Evolutionary conservation across 768 basidiomycete genomes (phyloP), one percentile per base, ranked within the genome.

Genomic region (Psilocybe subaeruginosa): DNA sequence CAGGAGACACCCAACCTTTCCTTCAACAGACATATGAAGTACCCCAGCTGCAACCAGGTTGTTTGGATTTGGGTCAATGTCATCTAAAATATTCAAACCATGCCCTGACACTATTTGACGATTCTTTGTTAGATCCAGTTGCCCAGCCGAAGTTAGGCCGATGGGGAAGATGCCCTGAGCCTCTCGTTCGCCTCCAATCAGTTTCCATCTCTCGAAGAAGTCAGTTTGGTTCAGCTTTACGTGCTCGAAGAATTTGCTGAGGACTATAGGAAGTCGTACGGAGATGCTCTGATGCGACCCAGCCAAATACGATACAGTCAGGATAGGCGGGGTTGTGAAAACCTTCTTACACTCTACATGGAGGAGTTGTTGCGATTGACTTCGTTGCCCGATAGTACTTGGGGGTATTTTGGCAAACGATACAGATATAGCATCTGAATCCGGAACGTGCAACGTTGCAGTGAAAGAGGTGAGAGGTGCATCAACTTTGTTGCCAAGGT

Each of bases 141-240:
- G 86, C 8, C 92, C 93, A 8, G 78, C 71, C 14, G 77, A 77
- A 47, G 85, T 86, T 23, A 97, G 77, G 33, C 77, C 72, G 60
- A 99, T 88, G 0, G 94, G 89, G 75, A 97, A 97, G 57, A 99
- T 82, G 50, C 76, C 73, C 72, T 99, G 97, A 29, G 91, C 86
- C 77, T 99, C 97, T 53, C 96, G 85, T 30, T 97, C 97, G 1
- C 97, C 97, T 6, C 97, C 97, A 54, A 99, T 99, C 67, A 97
- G 77, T 74, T 95, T 96, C 97, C 97, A 99, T 54, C 97, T 82
- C 74, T 98, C 96, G 76, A 99, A 99, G 82, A 99, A 99, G 66
- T 97, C 93, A 0, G 84, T 77, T 62, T 85, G 81, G 9, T 85
- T 87, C 35, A 99, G 84, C 68, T 88, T 90, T 65, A 98, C 96